These are phyloP conservation scores for Kodamaea kakaduensis DNA, from an alignment of 805 yeast genomes.

Conservation along the genomic window DNA sequence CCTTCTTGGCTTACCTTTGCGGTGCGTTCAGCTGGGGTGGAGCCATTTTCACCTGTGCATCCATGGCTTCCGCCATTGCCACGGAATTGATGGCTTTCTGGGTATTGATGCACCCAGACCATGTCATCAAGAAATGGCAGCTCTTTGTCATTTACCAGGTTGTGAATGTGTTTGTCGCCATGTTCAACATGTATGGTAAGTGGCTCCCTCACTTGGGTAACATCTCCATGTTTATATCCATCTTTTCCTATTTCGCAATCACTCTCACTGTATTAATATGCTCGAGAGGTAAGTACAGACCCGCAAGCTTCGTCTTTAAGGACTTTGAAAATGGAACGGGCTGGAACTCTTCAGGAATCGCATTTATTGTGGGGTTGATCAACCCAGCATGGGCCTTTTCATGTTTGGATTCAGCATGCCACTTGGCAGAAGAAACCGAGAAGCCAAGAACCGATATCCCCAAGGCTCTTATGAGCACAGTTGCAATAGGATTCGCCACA, in stretches of 20 bases:
- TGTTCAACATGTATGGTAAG: constrained; percentile 37
- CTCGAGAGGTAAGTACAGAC: constrained; percentile 31
- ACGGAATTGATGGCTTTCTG: constrained; percentile 35
- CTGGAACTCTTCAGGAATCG: constrained; percentile 32
- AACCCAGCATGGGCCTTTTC: constrained; percentile 38
- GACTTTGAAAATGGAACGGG: constrained; percentile 25
- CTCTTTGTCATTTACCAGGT: constrained; percentile 35
- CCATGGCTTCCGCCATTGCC: constrained; percentile 36
- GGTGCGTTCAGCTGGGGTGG: constrained; percentile 44
- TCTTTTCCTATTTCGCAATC: constrained; percentile 32
- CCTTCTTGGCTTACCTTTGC: constrained; percentile 36
- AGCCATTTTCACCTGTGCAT: constrained; percentile 37
- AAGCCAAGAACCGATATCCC: constrained; percentile 38
- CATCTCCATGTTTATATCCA: constrained; percentile 32
- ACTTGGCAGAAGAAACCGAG: constrained; percentile 39
- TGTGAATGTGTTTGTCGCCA: constrained; percentile 27
- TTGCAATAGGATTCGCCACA: constrained; percentile 38
- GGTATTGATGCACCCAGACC: constrained; percentile 33
- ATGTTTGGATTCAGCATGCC: constrained; percentile 40
- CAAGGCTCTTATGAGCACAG: constrained; percentile 37
- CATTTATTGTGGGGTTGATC: constrained; percentile 36
- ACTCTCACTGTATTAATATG: constrained; percentile 37
- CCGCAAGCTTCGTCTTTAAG: constrained; percentile 24
- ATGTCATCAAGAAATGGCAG: constrained; percentile 32
- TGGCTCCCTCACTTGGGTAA: constrained; percentile 33